These are phyloP conservation scores for Quercus suber DNA, from an alignment of 306 rosid species.

Conservation along the genomic window DNA sequence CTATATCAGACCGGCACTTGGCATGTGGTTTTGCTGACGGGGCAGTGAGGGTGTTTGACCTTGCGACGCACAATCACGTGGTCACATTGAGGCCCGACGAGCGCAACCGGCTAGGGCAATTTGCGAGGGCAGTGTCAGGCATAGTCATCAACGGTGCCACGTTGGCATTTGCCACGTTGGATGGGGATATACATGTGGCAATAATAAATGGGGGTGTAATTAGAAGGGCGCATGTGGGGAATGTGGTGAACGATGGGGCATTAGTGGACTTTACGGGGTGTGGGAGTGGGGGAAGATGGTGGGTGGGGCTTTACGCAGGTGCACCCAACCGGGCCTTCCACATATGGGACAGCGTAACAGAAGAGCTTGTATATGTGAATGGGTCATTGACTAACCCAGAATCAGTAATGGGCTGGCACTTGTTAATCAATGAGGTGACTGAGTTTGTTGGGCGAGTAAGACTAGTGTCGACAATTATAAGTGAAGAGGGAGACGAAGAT, in stretches of 20 bases:
- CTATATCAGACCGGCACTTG: conserved; percentile 62
- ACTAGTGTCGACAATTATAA: conserved; percentile 14
- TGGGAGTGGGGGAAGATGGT: conserved; percentile 31
- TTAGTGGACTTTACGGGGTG: conserved; percentile 67
- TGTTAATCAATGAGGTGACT: conserved; percentile 45
- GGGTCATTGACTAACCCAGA: conserved; percentile 72
- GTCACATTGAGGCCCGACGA: conserved; percentile 44
- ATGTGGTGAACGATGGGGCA: conserved; percentile 56
- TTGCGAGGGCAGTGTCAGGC: conserved; percentile 65
- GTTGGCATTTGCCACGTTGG: conserved; percentile 36
- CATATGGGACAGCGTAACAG: conserved; percentile 54
- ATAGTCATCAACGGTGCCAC: conserved; percentile 49
- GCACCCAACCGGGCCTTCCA: conserved; percentile 62
- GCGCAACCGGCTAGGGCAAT: conserved; percentile 45
- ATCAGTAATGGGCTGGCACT: conserved; percentile 74
- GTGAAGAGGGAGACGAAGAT: too few species aligned
- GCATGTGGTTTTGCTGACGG: conserved; percentile 89
- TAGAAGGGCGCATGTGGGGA: conserved; percentile 28
- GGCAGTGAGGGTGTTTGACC: conserved; percentile 65
- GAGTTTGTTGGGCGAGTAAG: conserved; percentile 66
- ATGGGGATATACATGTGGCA: conserved; percentile 66
- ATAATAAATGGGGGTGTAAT: background rate
- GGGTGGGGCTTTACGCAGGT: conserved; percentile 89
- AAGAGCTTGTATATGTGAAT: conserved; percentile 42
- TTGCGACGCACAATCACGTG: conserved; percentile 37